A percentile compares a stretch with the other conserved stretches of the same genome.
These are phyloP conservation scores for Ophiostoma sp. DNA, from an alignment of 2,329 filamentous ascomycete species.

Conservation along the genomic window DNA sequence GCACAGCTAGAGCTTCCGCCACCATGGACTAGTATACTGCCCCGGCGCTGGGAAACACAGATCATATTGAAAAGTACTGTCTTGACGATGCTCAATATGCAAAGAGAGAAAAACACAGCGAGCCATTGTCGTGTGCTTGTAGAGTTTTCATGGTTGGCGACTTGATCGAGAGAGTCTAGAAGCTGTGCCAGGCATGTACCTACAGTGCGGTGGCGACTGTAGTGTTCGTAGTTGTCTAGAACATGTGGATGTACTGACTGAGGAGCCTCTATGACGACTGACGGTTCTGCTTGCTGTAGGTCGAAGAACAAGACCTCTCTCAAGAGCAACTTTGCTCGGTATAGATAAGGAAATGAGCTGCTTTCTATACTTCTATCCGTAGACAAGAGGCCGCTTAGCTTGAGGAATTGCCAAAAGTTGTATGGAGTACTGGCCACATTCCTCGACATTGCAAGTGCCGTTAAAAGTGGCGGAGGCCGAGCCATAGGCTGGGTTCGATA, in stretches of 20 bases:
- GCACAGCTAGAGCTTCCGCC: not conserved
- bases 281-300: conserved; percentile 46
- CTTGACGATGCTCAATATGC: conserved; percentile 53
- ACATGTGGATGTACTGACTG: conserved; percentile 33
- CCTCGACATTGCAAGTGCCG: conserved; percentile 48
- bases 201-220: conserved; percentile 45
- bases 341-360: conserved; percentile 46
- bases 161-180: conserved; percentile 48
- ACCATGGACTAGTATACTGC: not conserved
- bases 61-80: conserved; percentile 48
- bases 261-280: conserved; percentile 38
- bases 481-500: conserved; percentile 39
- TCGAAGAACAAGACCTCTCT: conserved; percentile 53
- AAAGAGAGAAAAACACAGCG: conserved; percentile 50
- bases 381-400: conserved; percentile 47
- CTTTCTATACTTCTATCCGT: conserved; percentile 46
- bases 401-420: conserved; percentile 50
- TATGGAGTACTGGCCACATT: conserved; percentile 47
- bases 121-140: conserved; percentile 45
- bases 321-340: conserved; percentile 51
- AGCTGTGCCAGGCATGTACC: conserved; percentile 49
- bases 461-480: conserved; percentile 46
- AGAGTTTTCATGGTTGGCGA: conserved; percentile 38
- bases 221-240: conserved; percentile 43
- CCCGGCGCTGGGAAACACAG: conserved; percentile 27